Conservation (phyloP, 495 filamentous ascomycete genomes). For the Podospora didyma region DNA sequence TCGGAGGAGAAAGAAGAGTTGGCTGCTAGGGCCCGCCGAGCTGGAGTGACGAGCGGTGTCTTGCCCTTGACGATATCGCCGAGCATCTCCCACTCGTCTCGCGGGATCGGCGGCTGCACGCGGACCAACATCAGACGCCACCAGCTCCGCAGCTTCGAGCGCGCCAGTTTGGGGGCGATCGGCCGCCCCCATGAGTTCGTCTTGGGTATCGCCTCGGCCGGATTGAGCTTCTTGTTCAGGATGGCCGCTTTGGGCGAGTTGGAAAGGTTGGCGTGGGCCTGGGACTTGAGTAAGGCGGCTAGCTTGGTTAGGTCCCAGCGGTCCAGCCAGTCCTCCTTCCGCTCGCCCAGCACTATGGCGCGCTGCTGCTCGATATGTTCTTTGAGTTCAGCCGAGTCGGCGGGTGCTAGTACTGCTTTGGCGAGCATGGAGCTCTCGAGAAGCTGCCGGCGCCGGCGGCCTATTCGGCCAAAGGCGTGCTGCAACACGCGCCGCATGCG, state of each 20-base stretch:
- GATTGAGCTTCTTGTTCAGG: conserved; percentile 37
- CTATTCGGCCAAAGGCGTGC: conserved; percentile 69
- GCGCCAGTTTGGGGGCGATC: conserved; percentile 45
- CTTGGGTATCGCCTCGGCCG: conserved; percentile 49
- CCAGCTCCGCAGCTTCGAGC: conserved; percentile 57
- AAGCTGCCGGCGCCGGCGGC: conserved; percentile 63
- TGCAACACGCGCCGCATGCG: conserved; percentile 62
- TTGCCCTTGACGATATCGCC: conserved; percentile 54
- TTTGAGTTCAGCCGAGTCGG: conserved; percentile 33
- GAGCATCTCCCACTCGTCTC: conserved; percentile 60
- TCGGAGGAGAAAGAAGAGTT: too few relatives aligned
- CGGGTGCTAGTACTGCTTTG: conserved; percentile 32
- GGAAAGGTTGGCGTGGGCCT: conserved; percentile 6
- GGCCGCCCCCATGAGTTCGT: conserved; percentile 62
- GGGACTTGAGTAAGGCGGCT: conserved; percentile 22
- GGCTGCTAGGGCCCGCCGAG: neutral
- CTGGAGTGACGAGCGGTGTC: conserved; percentile 24
- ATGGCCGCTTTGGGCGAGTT: conserved; percentile 29
- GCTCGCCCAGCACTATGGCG: neutral
- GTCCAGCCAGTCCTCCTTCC: conserved; percentile 37
- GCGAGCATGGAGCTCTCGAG: conserved; percentile 45
- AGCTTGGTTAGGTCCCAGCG: conserved; percentile 37
- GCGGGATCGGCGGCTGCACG: conserved; percentile 69
- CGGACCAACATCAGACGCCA: conserved; percentile 53
- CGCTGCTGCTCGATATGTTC: conserved; percentile 1